phyloP scores from a whole-genome alignment of 306 rosid genomes.

The Pterocarpus macrocarpus region DNA sequence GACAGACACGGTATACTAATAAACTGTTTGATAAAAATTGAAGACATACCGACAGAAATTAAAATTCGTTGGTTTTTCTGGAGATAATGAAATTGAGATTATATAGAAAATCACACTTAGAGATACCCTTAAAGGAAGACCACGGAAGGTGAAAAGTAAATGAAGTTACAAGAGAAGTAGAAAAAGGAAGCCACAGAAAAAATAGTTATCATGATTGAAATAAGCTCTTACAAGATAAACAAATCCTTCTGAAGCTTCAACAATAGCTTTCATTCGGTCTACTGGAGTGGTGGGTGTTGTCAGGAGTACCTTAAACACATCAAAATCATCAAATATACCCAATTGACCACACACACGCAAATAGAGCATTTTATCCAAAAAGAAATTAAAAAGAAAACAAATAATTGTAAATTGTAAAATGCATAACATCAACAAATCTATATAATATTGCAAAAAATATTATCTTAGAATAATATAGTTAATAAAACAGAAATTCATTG shows the following conservation, averaged over 20 bases:
- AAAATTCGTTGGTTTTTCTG: background rate
- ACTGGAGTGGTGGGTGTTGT: slow-evolving; percentile 93
- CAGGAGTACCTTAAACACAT: slow-evolving; percentile 75
- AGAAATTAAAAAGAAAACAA: background rate
- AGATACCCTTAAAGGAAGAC: background rate
- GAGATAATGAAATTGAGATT: background rate
- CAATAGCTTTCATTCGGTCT: slow-evolving; percentile 83
- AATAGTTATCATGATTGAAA: slow-evolving; percentile 11
- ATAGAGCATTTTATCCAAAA: background rate
- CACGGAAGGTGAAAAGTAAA: background rate
- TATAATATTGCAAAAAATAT: background rate
- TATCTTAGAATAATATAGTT: slow-evolving; percentile 1
- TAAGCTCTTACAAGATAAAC: slow-evolving; percentile 74
- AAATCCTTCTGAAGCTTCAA: slow-evolving; percentile 86
- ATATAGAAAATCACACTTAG: background rate
- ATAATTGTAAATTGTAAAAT: background rate
- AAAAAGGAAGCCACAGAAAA: background rate
- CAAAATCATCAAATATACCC: slow-evolving; percentile 28
- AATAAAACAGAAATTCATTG: slow-evolving; percentile 23
- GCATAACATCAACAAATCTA: background rate
- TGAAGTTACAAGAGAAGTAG: background rate
- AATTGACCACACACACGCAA: background rate
- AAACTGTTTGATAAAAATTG: slow-evolving; percentile 4
- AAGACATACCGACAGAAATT: slow-evolving; percentile 7
- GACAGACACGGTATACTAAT: slow-evolving; percentile 9